Conservation (phyloP, 495 filamentous ascomycete genomes). For the Hamigera avellanea region DNA sequence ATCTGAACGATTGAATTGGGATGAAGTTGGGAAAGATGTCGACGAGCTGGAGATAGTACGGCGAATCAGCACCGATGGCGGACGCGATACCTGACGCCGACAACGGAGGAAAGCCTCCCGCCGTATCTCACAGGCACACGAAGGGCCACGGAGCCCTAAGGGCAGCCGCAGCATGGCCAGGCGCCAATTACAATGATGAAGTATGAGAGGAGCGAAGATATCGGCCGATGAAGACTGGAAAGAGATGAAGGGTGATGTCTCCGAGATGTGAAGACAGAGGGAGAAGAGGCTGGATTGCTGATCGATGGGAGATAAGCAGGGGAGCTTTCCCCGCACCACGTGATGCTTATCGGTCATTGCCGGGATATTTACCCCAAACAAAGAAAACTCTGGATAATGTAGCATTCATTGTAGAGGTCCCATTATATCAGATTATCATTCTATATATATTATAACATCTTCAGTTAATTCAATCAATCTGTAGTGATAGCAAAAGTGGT, state of each 20-base stretch:
- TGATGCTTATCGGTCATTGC: slow-evolving; percentile 8
- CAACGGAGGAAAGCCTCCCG: slow-evolving; percentile 8
- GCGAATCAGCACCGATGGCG: slow-evolving; percentile 1
- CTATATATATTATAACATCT: no score
- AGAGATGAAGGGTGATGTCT: neutral
- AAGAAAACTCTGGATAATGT: no score
- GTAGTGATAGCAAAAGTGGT: no score
- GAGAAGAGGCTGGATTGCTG: neutral
- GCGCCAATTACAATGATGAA: neutral
- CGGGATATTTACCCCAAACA: no score
- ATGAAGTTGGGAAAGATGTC: slow-evolving; percentile 23
- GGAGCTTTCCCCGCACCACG: slow-evolving; percentile 17
- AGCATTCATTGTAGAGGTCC: no score
- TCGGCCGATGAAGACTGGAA: slow-evolving; percentile 1
- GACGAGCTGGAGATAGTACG: slow-evolving; percentile 22
- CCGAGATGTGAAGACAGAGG: no score
- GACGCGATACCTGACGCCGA: slow-evolving; percentile 7
- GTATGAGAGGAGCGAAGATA: neutral
- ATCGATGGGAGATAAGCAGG: neutral
- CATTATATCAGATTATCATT: no score
- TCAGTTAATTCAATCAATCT: no score
- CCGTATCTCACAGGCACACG: slow-evolving; percentile 3
- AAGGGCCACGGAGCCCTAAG: slow-evolving; percentile 6
- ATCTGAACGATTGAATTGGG: slow-evolving; percentile 52
- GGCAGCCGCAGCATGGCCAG: slow-evolving; percentile 17